A percentile compares a stretch with the other conserved stretches of the same genome.
phyloP scores from a whole-genome alignment of 176 grass and related monocot species.

The Aegilops longissima region DNA sequence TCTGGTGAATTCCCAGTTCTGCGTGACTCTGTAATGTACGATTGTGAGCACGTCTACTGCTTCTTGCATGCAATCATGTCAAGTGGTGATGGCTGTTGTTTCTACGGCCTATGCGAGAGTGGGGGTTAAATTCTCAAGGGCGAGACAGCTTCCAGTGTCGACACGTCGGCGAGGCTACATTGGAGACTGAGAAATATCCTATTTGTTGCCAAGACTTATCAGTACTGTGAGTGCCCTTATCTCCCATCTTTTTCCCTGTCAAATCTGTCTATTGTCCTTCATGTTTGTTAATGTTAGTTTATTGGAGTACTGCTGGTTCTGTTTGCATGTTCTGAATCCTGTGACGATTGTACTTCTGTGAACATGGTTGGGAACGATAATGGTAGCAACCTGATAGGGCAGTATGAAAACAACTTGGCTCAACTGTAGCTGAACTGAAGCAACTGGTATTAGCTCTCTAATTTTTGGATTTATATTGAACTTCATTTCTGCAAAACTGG shows the following conservation, averaged over 20 bases:
- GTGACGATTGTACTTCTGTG: not conserved
- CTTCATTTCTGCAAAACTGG: not conserved
- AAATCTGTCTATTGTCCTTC: slow-evolving; percentile 24
- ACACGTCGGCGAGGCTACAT: slow-evolving; percentile 35
- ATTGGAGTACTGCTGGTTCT: not conserved
- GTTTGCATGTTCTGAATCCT: not conserved
- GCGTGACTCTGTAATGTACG: not conserved
- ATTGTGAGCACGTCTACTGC: not conserved
- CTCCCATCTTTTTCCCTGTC: slow-evolving; percentile 17
- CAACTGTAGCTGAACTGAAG: not conserved
- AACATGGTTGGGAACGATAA: not conserved
- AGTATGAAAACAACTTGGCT: not conserved
- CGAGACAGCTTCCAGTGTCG: not conserved
- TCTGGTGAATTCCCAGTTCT: not conserved
- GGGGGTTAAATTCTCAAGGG: slow-evolving; percentile 25
- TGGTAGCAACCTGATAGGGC: not conserved
- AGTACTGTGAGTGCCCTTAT: not conserved
- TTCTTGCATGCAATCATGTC: slow-evolving; percentile 32
- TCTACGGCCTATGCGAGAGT: not conserved
- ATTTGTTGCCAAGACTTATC: slow-evolving; percentile 16
- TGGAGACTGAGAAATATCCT: slow-evolving; percentile 26
- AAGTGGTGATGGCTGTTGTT: not conserved
- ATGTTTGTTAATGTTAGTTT: slow-evolving; percentile 17
- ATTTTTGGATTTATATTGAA: not conserved
- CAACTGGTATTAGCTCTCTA: not conserved